Evolutionary conservation across 2,329 filamentous ascomycete genomes (phyloP).

Genomic region (Botrytis medusae): DNA sequence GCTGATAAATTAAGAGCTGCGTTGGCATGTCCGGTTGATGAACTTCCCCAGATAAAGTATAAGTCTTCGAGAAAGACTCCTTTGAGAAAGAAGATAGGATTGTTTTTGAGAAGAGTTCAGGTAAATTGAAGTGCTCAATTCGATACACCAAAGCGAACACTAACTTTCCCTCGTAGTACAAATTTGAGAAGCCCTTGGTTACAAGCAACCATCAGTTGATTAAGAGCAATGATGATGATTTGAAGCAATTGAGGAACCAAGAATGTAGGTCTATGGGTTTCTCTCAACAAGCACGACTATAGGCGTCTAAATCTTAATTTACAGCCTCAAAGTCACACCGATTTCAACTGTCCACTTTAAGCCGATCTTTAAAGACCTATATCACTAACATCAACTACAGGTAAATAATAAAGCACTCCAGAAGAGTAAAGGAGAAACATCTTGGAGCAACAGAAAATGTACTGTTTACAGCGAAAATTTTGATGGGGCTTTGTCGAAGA

Average conservation of each 20-base stretch:
- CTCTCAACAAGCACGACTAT: neutral
- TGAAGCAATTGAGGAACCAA: neutral
- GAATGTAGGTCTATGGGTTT: neutral
- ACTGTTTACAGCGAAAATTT: constrained; percentile 2
- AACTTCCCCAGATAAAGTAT: neutral
- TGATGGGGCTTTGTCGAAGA: neutral
- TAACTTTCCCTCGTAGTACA: neutral
- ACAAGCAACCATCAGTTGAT: neutral
- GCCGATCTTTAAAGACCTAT: neutral
- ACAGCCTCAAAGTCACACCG: neutral
- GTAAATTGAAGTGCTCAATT: neutral
- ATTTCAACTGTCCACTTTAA: neutral
- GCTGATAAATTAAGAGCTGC: constrained; percentile 14
- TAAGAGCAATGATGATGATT: neutral
- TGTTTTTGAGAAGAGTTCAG: neutral
- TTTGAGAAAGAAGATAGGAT: constrained; percentile 9
- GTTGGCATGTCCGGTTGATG: constrained; percentile 8
- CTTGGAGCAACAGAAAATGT: neutral
- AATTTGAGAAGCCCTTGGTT: neutral
- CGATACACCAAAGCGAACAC: neutral
- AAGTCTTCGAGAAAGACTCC: neutral
- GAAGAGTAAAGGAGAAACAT: neutral
- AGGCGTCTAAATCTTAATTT: neutral
- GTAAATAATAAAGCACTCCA: neutral
- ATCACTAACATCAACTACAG: neutral